A percentile compares a stretch with the other conserved stretches of the same genome.
Conservation (phyloP, 257 asterid species). For the Asclepias syriaca region DNA sequence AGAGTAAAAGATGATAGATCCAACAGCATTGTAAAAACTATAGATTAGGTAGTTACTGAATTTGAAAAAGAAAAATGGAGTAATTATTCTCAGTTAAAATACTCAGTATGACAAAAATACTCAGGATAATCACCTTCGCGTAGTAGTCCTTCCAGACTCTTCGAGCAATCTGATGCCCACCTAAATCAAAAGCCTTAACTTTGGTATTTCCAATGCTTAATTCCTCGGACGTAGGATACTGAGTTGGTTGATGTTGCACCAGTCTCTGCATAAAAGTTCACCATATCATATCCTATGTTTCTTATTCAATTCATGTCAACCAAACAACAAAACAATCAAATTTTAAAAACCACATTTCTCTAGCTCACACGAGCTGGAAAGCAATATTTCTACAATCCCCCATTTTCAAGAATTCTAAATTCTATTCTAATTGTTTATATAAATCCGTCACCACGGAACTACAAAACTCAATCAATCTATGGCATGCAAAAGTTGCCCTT, state of each 20-base stretch:
- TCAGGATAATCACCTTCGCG: constrained; percentile 19
- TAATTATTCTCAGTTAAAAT: neutral
- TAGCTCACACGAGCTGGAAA: neutral
- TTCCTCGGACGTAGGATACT: constrained; percentile 22
- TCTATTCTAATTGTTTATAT: neutral
- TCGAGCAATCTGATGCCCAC: constrained; percentile 24
- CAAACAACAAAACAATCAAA: neutral
- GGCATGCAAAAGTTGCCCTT: neutral
- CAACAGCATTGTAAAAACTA: neutral
- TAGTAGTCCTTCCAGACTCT: constrained; percentile 27
- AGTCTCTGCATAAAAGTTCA: constrained; percentile 10
- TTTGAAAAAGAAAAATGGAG: neutral
- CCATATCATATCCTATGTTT: neutral
- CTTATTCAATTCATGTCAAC: neutral
- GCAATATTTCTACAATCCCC: neutral
- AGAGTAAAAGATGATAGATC: neutral
- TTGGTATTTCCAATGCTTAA: constrained; percentile 19
- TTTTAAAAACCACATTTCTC: neutral
- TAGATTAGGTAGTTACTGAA: neutral
- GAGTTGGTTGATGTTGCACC: constrained; percentile 24
- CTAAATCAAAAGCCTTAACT: constrained; percentile 23
- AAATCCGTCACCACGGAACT: neutral
- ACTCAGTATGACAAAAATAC: constrained; percentile 3
- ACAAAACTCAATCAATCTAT: neutral
- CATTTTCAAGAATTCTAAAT: neutral